Evolutionary conservation across 306 rosid species (phyloP), one percentile per base, ranked within the genome.

Genomic region (Pueraria montana): DNA sequence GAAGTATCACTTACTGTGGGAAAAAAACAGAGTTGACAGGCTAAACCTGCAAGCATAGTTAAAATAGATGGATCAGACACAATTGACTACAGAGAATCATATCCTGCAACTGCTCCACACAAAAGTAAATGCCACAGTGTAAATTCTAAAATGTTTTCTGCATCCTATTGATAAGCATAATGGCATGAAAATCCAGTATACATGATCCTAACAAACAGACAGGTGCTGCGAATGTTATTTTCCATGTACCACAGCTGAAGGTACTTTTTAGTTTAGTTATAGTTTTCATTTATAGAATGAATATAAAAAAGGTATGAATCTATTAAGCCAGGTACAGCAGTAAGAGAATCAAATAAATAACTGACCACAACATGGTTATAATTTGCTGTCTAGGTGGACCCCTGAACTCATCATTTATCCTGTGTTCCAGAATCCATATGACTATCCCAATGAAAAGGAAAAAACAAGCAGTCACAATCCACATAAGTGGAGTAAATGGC

Each of bases 371-470:
- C 86, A 96, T 87, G 81, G 99, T 96, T 70, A 94, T 87, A 42
- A 92, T 30, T 89, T 94, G 99, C 77, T 80, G 84, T 82, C 73
- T 89, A 12, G 98, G 99, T 45, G 98, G 84, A 79, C 99, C 99
- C 81, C 98, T 89, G 90, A 96, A 96, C 78, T 96, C 99, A 61
- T 91, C 97, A 63, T 96, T 96, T 36, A 89, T 88, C 72, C 97
- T 88, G 87, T 96, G 98, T 90, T 96, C 99, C 86, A 96, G 84
- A 83, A 86, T 87, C 98, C 98, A 96, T 53, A 96, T 92, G 72
- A 96, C 97, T 73, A 91, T 74, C 69, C 98, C 99, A 18, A 96
- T 55, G 79, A 94, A 68, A 84, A 96, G 71, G 86, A 96, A 94
- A 89, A 85, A 94, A 80, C 78, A 74, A 74, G 89, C 91, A 79